These are phyloP conservation scores for Aurantiochytrium sp. DNA, from an alignment of 108 stramenopile genomes.

Conservation along the genomic window DNA sequence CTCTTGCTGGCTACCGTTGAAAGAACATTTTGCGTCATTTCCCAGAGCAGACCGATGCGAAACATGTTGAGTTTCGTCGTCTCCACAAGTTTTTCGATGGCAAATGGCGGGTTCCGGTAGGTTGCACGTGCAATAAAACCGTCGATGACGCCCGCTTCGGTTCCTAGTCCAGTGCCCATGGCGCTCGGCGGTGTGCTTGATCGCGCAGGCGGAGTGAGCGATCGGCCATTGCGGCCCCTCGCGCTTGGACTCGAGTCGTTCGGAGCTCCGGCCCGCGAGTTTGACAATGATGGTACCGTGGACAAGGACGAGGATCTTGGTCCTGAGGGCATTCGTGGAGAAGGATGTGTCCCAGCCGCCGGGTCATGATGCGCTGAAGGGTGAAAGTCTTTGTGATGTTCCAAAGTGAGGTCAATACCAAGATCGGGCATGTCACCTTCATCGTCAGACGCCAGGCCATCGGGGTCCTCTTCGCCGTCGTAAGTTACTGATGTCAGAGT, in stretches of 20 bases:
- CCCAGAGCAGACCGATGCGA: constrained; percentile 1
- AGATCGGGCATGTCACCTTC: not conserved
- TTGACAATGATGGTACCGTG: too few relatives aligned
- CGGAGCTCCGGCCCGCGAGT: too few relatives aligned
- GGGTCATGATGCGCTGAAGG: too few relatives aligned
- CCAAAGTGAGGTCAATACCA: not conserved
- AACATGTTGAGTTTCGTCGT: constrained; percentile 3
- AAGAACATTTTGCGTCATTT: constrained; percentile 14
- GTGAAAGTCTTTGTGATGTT: not conserved
- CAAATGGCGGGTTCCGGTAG: constrained; percentile 16
- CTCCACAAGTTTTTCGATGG: constrained; percentile 12
- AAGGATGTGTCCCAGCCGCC: too few relatives aligned
- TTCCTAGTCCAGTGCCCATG: not conserved
- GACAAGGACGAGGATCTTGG: too few relatives aligned
- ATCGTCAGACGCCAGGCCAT: not conserved
- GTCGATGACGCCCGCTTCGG: not conserved
- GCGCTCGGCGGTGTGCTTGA: not conserved
- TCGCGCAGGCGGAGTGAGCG: too few relatives aligned
- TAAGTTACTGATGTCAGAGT: not conserved
- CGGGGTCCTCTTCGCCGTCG: not conserved
- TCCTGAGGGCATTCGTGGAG: too few relatives aligned
- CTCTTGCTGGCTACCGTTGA: not conserved
- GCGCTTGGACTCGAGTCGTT: too few relatives aligned
- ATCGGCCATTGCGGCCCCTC: too few relatives aligned
- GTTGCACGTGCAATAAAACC: not conserved